phyloP scores from a whole-genome alignment of 345 rosid genomes.

The Diplotaxis tenuifolia region DNA sequence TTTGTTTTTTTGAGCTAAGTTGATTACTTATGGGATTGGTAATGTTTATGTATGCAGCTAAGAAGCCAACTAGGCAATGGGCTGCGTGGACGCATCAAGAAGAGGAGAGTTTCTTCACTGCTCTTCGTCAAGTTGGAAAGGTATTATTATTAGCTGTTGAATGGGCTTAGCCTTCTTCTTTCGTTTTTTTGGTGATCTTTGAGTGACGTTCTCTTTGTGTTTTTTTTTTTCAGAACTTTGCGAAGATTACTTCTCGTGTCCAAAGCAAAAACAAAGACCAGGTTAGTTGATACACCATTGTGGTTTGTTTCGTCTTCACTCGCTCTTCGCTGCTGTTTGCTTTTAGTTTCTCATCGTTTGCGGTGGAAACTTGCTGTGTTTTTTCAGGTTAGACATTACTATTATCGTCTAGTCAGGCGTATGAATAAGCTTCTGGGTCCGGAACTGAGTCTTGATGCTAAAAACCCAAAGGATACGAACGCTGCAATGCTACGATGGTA shows the following conservation, averaged over 20 bases:
- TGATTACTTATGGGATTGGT: constrained; percentile 4
- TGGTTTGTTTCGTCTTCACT: neutral
- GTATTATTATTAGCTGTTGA: constrained; percentile 38
- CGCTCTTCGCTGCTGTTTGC: neutral
- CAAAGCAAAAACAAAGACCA: constrained; percentile 99
- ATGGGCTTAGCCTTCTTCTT: neutral
- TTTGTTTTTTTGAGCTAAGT: neutral
- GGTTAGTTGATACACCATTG: constrained; percentile 45
- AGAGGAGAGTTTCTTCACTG: constrained; percentile 96
- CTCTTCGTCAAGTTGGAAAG: constrained; percentile 99
- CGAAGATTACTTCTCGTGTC: constrained; percentile 92
- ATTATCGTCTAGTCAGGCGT: constrained; percentile 93
- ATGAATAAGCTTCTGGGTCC: constrained; percentile 99
- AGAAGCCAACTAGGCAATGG: constrained; percentile 93
- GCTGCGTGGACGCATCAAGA: constrained; percentile 99
- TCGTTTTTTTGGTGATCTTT: neutral
- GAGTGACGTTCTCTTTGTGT: neutral
- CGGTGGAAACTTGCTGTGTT: constrained; percentile 12
- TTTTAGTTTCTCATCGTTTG: constrained; percentile 13
- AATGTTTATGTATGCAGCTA: constrained; percentile 46
- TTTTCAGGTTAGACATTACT: constrained; percentile 96
- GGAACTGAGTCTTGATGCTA: constrained; percentile 85
- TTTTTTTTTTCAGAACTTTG: constrained; percentile 74
- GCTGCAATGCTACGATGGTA: constrained; percentile 99
- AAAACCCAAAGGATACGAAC: constrained; percentile 96